These are phyloP conservation scores for Dendrothele bispora DNA, from an alignment of 768 basidiomycete genomes.

Conservation along the genomic window DNA sequence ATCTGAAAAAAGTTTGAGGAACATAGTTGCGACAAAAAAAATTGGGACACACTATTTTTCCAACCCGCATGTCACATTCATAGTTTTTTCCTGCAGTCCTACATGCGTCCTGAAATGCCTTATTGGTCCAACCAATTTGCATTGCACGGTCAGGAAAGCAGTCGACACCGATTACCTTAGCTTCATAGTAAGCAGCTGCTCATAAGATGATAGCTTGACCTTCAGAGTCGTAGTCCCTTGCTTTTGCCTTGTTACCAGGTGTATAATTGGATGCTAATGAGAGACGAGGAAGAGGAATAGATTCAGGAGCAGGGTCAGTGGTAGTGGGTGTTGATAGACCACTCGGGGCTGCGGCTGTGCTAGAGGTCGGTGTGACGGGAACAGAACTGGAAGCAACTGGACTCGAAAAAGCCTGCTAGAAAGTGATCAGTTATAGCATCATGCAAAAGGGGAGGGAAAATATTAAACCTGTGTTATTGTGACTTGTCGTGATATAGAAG, in stretches of 20 bases:
- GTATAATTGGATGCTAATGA: too few relatives aligned
- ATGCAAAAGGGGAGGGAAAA: too few relatives aligned
- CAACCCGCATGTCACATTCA: not conserved
- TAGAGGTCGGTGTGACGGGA: too few relatives aligned
- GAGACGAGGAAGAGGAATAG: too few relatives aligned
- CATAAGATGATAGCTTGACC: slow-evolving; percentile 1
- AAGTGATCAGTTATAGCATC: too few relatives aligned
- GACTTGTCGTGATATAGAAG: too few relatives aligned
- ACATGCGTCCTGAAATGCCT: not conserved
- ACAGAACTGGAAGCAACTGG: too few relatives aligned
- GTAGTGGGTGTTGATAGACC: too few relatives aligned
- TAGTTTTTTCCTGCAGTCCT: not conserved
- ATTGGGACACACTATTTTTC: not conserved
- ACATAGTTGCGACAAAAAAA: not conserved
- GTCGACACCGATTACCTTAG: not conserved
- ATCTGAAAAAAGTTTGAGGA: not conserved
- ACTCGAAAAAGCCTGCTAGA: too few relatives aligned
- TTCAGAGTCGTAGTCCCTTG: not conserved
- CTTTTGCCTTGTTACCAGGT: not conserved
- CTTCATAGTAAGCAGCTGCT: not conserved
- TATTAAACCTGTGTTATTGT: too few relatives aligned
- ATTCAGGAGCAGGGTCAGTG: too few relatives aligned
- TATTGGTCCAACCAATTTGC: not conserved
- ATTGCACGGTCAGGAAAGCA: not conserved
- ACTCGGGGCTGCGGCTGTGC: too few relatives aligned